Evolutionary conservation across 306 rosid species (phyloP), one percentile per base, ranked within the genome.

Genomic region (Glycine latifolia): DNA sequence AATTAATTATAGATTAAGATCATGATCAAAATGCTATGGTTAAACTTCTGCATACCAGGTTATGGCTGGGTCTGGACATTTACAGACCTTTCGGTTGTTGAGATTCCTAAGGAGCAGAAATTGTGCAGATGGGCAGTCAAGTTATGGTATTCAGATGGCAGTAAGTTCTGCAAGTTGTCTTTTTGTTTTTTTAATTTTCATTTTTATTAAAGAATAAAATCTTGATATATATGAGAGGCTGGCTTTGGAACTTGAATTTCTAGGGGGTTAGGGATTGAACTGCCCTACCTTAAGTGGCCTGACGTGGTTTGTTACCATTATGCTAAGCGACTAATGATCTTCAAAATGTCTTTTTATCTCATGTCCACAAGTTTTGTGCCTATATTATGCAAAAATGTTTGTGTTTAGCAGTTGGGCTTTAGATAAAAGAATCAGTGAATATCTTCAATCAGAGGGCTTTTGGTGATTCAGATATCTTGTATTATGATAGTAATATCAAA

Each of bases 21-120:
- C 12, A 26, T 65, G 75, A 44, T 33, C 48, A 79, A 84, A 75
- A 59, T 50, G 68, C 31, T 46, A 50, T 79, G 83, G 72, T 79
- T 82, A 59, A 84, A 82, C 73, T 76, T 89, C 55, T 77, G 79
- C 74, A 63, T 75, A 47, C 55, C 90, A 95, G 99, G 95, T 95
- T 75, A 93, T 95, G 97, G 99, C 99, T 82, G 99, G 99, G 77
- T 93, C 99, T 81, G 99, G 99, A 83, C 97, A 93, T 90, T 84
- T 95, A 85, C 92, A 93, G 79, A 95, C 97, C 59, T 91, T 95
- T 76, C 92, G 89, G 55, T 81, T 95, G 62, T 83, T 95, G 88
- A 91, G 95, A 88, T 95, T 95, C 81, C 88, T 95, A 63, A 89
- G 99, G 75, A 90, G 91, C 87, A 91, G 99, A 85, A 93, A 91